Conservation (phyloP, 768 basidiomycete genomes). For the Leccinum arenicola region DNA sequence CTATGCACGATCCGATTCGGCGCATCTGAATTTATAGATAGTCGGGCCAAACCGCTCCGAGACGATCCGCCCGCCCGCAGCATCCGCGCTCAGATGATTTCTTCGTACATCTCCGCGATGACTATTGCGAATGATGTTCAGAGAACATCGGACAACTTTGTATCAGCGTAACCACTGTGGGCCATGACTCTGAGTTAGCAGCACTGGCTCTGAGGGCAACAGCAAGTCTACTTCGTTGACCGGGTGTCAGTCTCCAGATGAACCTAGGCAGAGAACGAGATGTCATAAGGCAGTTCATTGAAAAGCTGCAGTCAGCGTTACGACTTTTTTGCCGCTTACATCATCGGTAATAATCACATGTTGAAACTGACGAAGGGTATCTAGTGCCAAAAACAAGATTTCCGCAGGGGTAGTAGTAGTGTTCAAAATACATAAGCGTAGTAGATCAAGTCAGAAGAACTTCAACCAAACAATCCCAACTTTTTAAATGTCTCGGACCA, state of each 20-base stretch:
- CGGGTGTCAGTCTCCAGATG: background rate
- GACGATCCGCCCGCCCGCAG: background rate
- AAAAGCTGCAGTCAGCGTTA: too few species aligned
- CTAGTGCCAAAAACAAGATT: too few species aligned
- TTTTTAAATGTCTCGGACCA: slow-evolving; percentile 24
- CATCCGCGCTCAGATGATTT: background rate
- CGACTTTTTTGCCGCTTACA: too few species aligned
- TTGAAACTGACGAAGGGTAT: too few species aligned
- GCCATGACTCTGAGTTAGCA: background rate
- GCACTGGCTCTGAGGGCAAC: background rate
- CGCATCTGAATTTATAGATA: background rate
- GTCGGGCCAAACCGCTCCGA: background rate
- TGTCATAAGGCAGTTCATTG: too few species aligned
- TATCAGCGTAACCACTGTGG: background rate
- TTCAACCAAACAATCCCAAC: slow-evolving; percentile 25
- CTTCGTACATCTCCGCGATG: background rate
- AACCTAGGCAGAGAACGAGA: too few species aligned
- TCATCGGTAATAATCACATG: too few species aligned
- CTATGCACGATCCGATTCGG: background rate
- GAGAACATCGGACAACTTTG: background rate
- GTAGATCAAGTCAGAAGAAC: background rate
- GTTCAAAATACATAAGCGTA: background rate
- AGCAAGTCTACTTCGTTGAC: background rate
- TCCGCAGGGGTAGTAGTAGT: background rate
- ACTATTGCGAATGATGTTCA: background rate